A percentile compares a stretch with the other conserved stretches of the same genome.
Evolutionary conservation across 2,329 filamentous ascomycete genomes (phyloP).

Genomic region (Diaporthe citriasiana): DNA sequence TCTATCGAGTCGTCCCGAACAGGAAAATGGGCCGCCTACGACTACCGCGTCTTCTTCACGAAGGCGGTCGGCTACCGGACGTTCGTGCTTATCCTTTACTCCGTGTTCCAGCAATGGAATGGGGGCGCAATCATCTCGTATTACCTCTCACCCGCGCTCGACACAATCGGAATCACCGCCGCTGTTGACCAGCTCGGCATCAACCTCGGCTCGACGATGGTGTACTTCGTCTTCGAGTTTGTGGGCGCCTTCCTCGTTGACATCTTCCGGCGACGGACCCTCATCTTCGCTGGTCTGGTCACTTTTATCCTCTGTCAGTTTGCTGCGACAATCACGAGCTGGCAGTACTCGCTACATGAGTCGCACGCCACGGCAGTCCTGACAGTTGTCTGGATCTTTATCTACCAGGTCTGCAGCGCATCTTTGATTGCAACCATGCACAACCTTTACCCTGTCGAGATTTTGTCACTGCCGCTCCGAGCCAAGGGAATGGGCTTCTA

Average conservation of each 20-base stretch:
- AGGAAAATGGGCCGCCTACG: constrained; percentile 57
- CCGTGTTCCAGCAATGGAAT: constrained; percentile 62
- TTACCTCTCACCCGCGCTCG: constrained; percentile 57
- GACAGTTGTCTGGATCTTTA: constrained; percentile 62
- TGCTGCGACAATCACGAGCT: constrained; percentile 61
- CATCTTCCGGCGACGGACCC: constrained; percentile 56
- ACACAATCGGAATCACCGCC: constrained; percentile 57
- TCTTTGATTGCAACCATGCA: constrained; percentile 63
- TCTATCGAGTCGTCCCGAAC: constrained; percentile 56
- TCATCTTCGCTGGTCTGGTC: constrained; percentile 59
- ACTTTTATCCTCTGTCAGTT: constrained; percentile 61
- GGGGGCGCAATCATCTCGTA: constrained; percentile 61
- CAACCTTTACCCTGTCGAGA: constrained; percentile 61
- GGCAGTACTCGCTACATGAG: constrained; percentile 55
- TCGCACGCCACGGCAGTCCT: constrained; percentile 54
- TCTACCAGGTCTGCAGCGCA: constrained; percentile 62
- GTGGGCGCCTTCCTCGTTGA: constrained; percentile 59
- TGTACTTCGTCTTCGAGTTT: constrained; percentile 61
- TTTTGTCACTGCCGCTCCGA: constrained; percentile 58
- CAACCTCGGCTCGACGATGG: constrained; percentile 58
- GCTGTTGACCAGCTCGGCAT: constrained; percentile 57
- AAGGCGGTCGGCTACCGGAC: constrained; percentile 59
- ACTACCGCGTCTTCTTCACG: constrained; percentile 62
- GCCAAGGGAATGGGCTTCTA: constrained; percentile 62
- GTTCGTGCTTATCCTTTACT: constrained; percentile 60